Evolutionary conservation across 1,284 basidiomycete genomes (phyloP).

Genomic region (Anthracocystis panici-leucophaei): DNA sequence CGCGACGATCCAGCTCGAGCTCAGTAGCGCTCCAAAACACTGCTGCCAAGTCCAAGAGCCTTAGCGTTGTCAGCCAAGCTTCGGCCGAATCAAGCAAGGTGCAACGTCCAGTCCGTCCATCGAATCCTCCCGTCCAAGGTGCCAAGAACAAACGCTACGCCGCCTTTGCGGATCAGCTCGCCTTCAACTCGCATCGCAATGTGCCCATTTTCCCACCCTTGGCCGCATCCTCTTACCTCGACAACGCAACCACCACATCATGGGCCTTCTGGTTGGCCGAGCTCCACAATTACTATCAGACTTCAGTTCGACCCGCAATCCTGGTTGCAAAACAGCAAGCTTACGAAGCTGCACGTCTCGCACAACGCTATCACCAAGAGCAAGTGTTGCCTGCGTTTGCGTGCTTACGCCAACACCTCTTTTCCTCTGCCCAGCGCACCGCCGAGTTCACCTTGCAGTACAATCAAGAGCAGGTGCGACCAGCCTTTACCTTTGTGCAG

Average conservation of each 20-base stretch:
- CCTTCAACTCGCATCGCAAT: constrained; percentile 9
- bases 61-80: constrained; percentile 1
- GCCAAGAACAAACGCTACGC: constrained; percentile 8
- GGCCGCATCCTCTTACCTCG: constrained; percentile 15
- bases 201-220: constrained; percentile 15
- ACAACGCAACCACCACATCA: constrained; percentile 35
- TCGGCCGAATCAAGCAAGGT: neutral
- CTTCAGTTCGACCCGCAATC: constrained; percentile 19
- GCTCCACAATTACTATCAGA: constrained; percentile 22
- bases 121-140: neutral
- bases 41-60: constrained; percentile 3
- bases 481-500: constrained; percentile 14
- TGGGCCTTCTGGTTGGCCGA: constrained; percentile 41
- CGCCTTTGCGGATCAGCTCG: constrained; percentile 4
- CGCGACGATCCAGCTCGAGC: neutral
- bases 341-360: constrained; percentile 27
- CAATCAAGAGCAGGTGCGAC: constrained; percentile 17
- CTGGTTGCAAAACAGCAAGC: constrained; percentile 18
- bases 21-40: constrained; percentile 13
- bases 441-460: constrained; percentile 7
- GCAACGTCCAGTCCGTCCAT: neutral
- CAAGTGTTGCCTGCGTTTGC: constrained; percentile 22
- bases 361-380: constrained; percentile 23
- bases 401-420: constrained; percentile 24
- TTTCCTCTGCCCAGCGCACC: constrained; percentile 13